phyloP scores from a whole-genome alignment of 805 yeast genomes.

The Priceomyces melissophilus region DNA sequence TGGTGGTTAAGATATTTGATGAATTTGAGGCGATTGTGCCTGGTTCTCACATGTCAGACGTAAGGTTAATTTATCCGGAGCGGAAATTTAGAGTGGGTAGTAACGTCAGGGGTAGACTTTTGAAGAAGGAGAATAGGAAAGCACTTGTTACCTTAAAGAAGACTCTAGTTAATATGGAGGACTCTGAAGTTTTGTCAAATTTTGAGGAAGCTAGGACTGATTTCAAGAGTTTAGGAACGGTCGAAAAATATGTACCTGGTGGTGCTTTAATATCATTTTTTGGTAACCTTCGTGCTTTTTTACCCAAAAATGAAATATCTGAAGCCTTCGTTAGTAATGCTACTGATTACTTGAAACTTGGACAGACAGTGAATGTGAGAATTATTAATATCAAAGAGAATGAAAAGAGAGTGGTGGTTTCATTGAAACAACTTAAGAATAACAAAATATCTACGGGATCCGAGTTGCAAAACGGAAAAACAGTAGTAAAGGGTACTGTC shows the following conservation, averaged over 20 bases:
- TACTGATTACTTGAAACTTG: constrained; percentile 70
- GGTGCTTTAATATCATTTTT: constrained; percentile 88
- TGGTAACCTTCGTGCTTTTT: constrained; percentile 70
- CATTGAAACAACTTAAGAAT: constrained; percentile 65
- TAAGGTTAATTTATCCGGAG: constrained; percentile 83
- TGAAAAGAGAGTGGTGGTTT: constrained; percentile 59
- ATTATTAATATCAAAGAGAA: constrained; percentile 53
- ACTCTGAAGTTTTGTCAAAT: constrained; percentile 45
- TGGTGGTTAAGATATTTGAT: constrained; percentile 61
- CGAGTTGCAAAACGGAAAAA: constrained; percentile 55
- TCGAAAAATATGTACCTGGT: constrained; percentile 62
- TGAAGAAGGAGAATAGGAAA: constrained; percentile 48
- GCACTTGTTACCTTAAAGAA: constrained; percentile 75
- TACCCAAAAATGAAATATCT: constrained; percentile 86
- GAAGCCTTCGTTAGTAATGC: constrained; percentile 82
- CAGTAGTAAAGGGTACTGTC: constrained; percentile 56
- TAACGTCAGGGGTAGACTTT: constrained; percentile 71
- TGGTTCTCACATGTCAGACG: constrained; percentile 75
- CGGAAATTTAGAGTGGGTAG: constrained; percentile 85
- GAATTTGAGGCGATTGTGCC: constrained; percentile 75
- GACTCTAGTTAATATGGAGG: constrained; percentile 67
- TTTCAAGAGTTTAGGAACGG: constrained; percentile 65
- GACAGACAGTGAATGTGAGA: constrained; percentile 77
- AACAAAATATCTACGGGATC: constrained; percentile 38
- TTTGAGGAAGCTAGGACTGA: constrained; percentile 42